These are phyloP conservation scores for Diaporthe sp. DNA, from an alignment of 2,329 filamentous ascomycete species.

Conservation along the genomic window DNA sequence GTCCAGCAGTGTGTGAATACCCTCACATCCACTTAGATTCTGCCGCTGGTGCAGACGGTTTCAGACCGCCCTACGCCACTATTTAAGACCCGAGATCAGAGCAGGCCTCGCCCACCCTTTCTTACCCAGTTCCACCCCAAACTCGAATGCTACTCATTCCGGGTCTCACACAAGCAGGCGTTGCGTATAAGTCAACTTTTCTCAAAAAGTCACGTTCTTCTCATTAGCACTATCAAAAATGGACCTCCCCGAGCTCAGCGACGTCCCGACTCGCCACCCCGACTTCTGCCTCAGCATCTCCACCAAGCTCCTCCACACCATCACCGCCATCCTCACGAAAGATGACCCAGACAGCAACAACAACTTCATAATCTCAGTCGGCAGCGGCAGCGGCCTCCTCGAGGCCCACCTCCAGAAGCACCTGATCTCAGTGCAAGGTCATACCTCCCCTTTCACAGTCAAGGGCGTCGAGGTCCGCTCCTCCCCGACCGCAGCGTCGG, in stretches of 20 bases:
- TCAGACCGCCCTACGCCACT: too few species aligned
- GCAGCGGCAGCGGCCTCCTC: constrained; percentile 33
- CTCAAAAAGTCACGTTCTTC: not conserved
- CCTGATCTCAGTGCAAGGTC: not conserved
- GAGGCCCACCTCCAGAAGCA: constrained; percentile 29
- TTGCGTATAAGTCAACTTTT: not conserved
- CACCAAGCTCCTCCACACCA: constrained; percentile 10
- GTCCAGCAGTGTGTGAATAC: too few species aligned
- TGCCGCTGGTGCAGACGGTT: too few species aligned
- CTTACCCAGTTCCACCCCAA: too few species aligned
- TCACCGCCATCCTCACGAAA: constrained; percentile 18
- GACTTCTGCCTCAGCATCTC: constrained; percentile 34
- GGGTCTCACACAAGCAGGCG: too few species aligned
- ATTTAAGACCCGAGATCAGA: too few species aligned
- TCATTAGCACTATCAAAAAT: not conserved
- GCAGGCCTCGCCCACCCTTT: not conserved
- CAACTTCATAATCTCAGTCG: constrained; percentile 30
- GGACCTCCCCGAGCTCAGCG: constrained; percentile 3
- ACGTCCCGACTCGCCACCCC: constrained; percentile 18
- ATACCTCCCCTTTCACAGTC: not conserved
- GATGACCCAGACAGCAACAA: not conserved
- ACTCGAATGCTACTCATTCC: too few species aligned
- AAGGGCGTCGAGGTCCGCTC: constrained; percentile 30
- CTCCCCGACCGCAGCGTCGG: not conserved
- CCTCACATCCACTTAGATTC: too few species aligned